Evolutionary conservation across 2,329 filamentous ascomycete genomes (phyloP).

Genomic region (Pseudogymnoascus sp.): DNA sequence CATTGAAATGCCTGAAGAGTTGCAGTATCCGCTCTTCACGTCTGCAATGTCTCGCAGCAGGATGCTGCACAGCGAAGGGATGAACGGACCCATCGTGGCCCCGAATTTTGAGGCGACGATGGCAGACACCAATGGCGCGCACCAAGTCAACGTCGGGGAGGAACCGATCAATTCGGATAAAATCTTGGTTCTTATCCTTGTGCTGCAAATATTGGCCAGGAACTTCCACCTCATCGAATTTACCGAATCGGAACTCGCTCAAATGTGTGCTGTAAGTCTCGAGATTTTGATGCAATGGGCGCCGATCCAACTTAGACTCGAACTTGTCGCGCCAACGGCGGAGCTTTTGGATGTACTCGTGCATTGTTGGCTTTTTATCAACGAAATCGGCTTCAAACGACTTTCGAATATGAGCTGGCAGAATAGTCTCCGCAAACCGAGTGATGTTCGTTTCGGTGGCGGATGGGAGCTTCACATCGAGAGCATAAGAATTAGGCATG

Average conservation of each 20-base stretch:
- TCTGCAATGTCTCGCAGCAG: conserved; percentile 82
- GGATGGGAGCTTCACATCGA: conserved; percentile 80
- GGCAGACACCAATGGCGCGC: conserved; percentile 81
- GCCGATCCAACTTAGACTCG: conserved; percentile 90
- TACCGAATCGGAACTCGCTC: conserved; percentile 94
- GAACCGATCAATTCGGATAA: conserved; percentile 95
- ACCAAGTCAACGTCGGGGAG: conserved; percentile 90
- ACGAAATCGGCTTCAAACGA: conserved; percentile 99
- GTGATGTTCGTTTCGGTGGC: conserved; percentile 96
- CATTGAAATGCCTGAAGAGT: conserved; percentile 95
- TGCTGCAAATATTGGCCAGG: conserved; percentile 95
- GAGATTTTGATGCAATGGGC: conserved; percentile 50
- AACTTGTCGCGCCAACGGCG: conserved; percentile 96
- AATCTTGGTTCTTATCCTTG: conserved; percentile 98
- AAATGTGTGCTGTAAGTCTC: conserved; percentile 85
- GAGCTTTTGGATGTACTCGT: conserved; percentile 95
- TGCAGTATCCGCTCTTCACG: conserved; percentile 93
- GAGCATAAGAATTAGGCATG: conserved; percentile 76
- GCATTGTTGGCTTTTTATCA: conserved; percentile 89
- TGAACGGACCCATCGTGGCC: conserved; percentile 97
- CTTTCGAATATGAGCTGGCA: conserved; percentile 89
- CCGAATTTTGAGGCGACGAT: conserved; percentile 88
- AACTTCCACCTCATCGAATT: conserved; percentile 97
- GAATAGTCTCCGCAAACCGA: conserved; percentile 89
- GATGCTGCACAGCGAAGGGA: conserved; percentile 92